A percentile compares a stretch with the other conserved stretches of the same genome.
Conservation (phyloP, 2,329 filamentous ascomycete genomes). For the Rugonectria rugulosa region DNA sequence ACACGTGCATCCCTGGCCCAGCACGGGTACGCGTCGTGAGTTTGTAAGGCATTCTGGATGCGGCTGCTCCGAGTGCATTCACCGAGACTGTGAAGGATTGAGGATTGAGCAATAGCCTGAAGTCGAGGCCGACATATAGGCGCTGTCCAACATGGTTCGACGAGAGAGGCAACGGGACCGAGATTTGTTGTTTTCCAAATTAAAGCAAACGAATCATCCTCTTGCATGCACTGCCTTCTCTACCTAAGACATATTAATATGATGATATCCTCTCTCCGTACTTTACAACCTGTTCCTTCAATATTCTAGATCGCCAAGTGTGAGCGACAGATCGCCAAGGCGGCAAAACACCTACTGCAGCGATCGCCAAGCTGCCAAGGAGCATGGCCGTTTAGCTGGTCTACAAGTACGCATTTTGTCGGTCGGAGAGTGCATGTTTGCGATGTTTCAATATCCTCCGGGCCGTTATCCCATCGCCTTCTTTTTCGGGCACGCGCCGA, state of each 20-base stretch:
- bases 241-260: no score
- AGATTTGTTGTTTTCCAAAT: neutral
- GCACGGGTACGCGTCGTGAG: neutral
- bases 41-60: neutral
- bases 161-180: neutral
- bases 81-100: neutral
- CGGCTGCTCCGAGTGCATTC: neutral
- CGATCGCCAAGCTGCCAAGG: neutral
- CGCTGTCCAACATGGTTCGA: neutral
- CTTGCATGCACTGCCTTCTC: neutral
- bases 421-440: no score
- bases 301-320: slow-evolving; percentile 10
- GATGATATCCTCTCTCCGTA: no score
- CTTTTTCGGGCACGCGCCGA: no score
- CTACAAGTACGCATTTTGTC: no score
- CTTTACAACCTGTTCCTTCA: no score
- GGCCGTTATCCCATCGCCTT: no score
- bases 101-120: neutral
- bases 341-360: neutral
- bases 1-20: neutral
- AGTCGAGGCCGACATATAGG: no score
- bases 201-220: neutral
- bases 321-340: slow-evolving; percentile 10
- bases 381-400: no score
- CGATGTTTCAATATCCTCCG: no score